Conservation (phyloP, 345 rosid genomes). For the Gossypium longicalyx region DNA sequence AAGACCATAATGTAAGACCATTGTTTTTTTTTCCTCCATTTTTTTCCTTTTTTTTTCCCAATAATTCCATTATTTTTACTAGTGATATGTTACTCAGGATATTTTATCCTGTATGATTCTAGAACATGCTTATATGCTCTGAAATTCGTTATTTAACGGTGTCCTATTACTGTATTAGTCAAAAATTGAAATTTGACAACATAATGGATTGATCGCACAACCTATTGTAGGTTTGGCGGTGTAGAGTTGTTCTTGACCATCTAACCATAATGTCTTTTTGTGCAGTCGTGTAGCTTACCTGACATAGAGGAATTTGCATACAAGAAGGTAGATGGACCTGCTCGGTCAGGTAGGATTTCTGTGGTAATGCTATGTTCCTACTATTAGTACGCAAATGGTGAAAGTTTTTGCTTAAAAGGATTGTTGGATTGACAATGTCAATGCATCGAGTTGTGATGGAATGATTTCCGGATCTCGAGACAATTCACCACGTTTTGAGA, state of each 20-base stretch:
- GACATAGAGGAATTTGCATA: constrained; percentile 77
- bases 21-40: background rate
- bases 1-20: constrained; percentile 24
- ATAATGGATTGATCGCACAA: background rate
- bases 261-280: background rate
- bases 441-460: background rate
- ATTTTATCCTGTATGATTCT: background rate
- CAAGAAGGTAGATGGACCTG: constrained; percentile 36
- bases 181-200: background rate
- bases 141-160: background rate
- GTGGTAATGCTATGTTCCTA: background rate
- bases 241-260: background rate
- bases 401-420: background rate
- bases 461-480: background rate
- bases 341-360: constrained; percentile 32
- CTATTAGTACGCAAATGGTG: background rate
- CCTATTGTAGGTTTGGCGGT: background rate
- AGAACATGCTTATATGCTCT: background rate
- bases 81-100: background rate
- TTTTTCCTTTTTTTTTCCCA: background rate
- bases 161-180: background rate
- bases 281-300: constrained; percentile 42
- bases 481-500: background rate
- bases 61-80: background rate
- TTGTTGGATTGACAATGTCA: background rate